Base-by-base conservation (phyloP, 2,329 filamentous ascomycete species). In the Xylaria sp. region DNA sequence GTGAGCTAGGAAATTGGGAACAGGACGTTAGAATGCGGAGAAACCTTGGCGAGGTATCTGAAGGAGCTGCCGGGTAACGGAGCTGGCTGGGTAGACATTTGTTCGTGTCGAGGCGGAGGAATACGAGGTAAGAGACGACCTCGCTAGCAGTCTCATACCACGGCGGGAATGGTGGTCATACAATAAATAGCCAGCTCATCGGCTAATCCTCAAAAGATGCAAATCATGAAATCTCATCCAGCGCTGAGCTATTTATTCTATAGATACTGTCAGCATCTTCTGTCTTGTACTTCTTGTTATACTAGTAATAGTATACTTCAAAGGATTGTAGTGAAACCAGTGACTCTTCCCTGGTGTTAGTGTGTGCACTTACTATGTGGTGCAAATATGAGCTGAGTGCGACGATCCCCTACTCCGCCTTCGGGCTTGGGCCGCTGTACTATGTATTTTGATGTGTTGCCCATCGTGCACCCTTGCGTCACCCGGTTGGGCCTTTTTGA, bases 321-420 rank as follows among this genome's bases (percentile, higher is more conserved):
- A 6, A 54, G 7, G 3, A 54, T 54, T 17, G 25, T 38, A 9
- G 15, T 29, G 13, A 39, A 49, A 55, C 25, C 61, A 45, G 20
- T 42, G 42, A 63, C 29, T 53, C 36, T 29, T 29, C 38, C 39
- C 20, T 42, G 22, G 7, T 42, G 29, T 44, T 61, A 38, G 53
- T 49, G 36, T 31, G 38, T 36, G 15, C 49, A n/a, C n/a, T n/a
- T 33, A 51, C 49, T 33, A 29, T 29, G 49, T 33, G 2, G 49
- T 20, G 27, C 49, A 20, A 33, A 49, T 27, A 20, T 17, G 31
- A 55, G 31, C 20, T 45, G 25, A 55, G 55, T 63, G n/a, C 58
- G 63, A 38, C 63, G 31, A 58, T 61, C 47, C 31, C 56, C 33
- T 54, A 45, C 63, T 69, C 67, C 67, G 67, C 60, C 63, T 64